phyloP scores from a whole-genome alignment of 2,329 filamentous ascomycete genomes.

The Ophiostoma sp. region DNA sequence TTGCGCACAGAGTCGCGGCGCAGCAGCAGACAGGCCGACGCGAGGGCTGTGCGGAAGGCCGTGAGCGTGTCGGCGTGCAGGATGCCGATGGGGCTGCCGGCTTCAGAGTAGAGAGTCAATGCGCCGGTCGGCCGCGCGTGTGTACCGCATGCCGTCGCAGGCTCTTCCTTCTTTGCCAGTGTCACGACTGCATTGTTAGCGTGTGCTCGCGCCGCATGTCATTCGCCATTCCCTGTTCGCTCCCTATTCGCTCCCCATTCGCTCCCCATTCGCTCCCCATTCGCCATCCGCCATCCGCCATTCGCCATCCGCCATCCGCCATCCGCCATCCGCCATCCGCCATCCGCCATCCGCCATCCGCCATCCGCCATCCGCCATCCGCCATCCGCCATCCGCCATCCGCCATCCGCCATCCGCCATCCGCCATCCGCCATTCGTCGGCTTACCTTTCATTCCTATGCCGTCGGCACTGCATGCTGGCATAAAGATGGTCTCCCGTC shows the following conservation, averaged over 20 bases:
- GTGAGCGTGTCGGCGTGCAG: conserved; percentile 70
- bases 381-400: no score
- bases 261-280: not conserved
- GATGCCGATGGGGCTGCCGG: conserved; percentile 60
- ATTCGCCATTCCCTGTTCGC: not conserved
- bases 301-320: no score
- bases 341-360: no score
- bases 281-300: no score
- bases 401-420: no score
- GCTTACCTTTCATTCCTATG: conserved; percentile 61
- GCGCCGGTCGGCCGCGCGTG: conserved; percentile 51
- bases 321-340: no score
- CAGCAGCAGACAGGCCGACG: conserved; percentile 59
- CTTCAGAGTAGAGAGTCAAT: conserved; percentile 60
- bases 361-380: no score
- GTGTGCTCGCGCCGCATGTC: not conserved
- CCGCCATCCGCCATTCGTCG: no score
- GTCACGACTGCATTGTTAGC: conserved; percentile 51
- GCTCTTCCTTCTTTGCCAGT: conserved; percentile 36
- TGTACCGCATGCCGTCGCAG: conserved; percentile 35
- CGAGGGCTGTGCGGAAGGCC: conserved; percentile 72
- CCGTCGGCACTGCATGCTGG: conserved; percentile 59
- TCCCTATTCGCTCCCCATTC: no score
- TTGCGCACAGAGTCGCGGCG: conserved; percentile 66
- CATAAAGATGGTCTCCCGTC: conserved; percentile 65